Base-by-base conservation (phyloP, 306 rosid genomes). In the Fragaria vesca region DNA sequence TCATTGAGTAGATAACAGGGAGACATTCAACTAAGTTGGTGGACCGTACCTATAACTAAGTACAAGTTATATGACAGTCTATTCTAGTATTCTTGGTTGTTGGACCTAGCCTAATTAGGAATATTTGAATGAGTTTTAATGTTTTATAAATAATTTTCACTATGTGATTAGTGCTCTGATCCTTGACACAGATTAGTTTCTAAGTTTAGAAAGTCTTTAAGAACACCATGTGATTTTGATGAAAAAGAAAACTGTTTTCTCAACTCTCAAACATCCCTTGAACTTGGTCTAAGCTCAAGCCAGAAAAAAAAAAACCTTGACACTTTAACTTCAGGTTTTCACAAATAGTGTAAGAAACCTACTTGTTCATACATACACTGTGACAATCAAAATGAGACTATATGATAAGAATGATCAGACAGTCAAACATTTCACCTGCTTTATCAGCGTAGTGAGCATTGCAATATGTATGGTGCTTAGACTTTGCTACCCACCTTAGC, bases 401-500 rank as follows among this genome's bases (percentile, higher is more conserved):
- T 9, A 18, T 17, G 47, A 3, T 16, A 11, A 10, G 76, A 32
- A 30, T 9, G 20, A 6, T 9, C 21, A 18, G 65, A 32, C 42
- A 3, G 78, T 75, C 71, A 75, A 45, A 26, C 13, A 32, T 62
- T 63, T 75, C 62, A 75, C 69, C 69, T 60, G 45, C 78, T 58
- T 61, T 17, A 30, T 36, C 28, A 32, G 36, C 69, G 8, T 66
- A 17, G 69, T 66, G 70, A 24, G 47, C 28, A 8, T 34, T 34
- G 38, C 70, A 55, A 57, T 57, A 38, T 38, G 1, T 34, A 66
- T 20, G 47, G 21, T 66, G 71, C 47, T 20, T 36, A 51, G 26
- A 32, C 61, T 70, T 45, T 55, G 67, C 58, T 42, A 48, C 47
- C 47, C 63, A 36, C 46, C 42, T 58, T 46, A 10, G 40, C 67